phyloP scores from a whole-genome alignment of 257 asterid genomes.

The Solanum pennellii region DNA sequence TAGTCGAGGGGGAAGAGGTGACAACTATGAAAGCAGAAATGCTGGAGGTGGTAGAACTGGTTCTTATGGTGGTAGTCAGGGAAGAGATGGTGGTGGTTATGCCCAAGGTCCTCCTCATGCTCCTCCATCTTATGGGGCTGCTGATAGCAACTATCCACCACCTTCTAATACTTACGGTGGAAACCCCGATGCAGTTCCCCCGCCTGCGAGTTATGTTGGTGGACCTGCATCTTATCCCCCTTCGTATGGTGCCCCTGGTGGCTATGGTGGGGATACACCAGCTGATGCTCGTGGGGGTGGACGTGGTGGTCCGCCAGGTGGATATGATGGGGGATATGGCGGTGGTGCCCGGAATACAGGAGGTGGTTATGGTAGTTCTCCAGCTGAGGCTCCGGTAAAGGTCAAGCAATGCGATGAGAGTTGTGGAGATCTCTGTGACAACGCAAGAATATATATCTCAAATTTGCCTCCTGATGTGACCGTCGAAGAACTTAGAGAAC shows the following conservation, averaged over 20 bases:
- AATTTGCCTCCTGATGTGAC: conserved; percentile 98
- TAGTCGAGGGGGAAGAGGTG: conserved; percentile 43
- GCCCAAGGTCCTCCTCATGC: conserved; percentile 52
- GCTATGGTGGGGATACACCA: conserved; percentile 51
- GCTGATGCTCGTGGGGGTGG: conserved; percentile 64
- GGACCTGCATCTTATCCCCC: conserved; percentile 89
- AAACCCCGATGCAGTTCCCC: conserved; percentile 67
- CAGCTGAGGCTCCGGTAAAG: conserved; percentile 54
- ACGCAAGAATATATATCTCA: conserved; percentile 90
- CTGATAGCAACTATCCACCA: conserved; percentile 49
- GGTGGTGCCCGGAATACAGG: conserved; percentile 46
- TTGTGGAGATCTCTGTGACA: conserved; percentile 93
- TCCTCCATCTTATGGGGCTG: conserved; percentile 64
- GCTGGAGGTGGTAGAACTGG: conserved; percentile 58
- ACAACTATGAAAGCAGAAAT: conserved; percentile 56
- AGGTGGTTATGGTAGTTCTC: conserved; percentile 57
- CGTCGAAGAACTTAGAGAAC: conserved; percentile 77
- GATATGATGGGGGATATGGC: conserved; percentile 41
- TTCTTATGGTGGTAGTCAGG: conserved; percentile 52
- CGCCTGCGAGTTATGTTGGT: conserved; percentile 83
- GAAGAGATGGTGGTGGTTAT: conserved; percentile 62
- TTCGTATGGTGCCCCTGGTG: conserved; percentile 76
- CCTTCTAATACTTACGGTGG: conserved; percentile 65
- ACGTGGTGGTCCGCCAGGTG: conserved; percentile 56
- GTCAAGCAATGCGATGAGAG: conserved; percentile 93